Conservation (phyloP, 495 filamentous ascomycete species). For the Clohesyomyces aquaticus region DNA sequence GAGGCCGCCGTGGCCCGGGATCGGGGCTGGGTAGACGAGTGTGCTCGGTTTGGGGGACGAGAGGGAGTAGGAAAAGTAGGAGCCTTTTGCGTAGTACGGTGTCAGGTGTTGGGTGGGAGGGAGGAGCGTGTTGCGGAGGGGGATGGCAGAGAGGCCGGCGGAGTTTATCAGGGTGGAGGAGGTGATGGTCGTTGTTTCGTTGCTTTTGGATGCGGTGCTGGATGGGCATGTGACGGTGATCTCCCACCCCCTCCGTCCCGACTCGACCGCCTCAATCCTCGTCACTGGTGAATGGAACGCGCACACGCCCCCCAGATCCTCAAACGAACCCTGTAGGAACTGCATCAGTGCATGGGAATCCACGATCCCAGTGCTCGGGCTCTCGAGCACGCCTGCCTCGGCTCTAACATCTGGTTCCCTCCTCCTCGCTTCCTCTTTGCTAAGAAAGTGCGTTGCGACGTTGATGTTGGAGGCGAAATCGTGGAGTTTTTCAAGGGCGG, state of each 20-base stretch:
- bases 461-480: constrained; percentile 65
- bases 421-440: constrained; percentile 58
- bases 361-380: constrained; percentile 83
- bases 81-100: constrained; percentile 88
- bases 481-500: constrained; percentile 67
- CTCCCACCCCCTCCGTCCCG: constrained; percentile 56
- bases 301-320: constrained; percentile 73
- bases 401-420: constrained; percentile 77
- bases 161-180: constrained; percentile 79
- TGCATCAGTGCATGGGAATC: constrained; percentile 87
- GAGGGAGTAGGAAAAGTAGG: constrained; percentile 84
- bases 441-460: constrained; percentile 75
- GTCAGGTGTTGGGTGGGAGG: constrained; percentile 59
- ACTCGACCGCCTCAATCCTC: constrained; percentile 57
- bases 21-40: constrained; percentile 83
- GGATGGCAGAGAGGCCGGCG: constrained; percentile 77
- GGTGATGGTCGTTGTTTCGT: constrained; percentile 62
- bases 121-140: constrained; percentile 80
- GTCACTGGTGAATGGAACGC: constrained; percentile 68
- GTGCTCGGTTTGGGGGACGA: constrained; percentile 68
- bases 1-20: constrained; percentile 78
- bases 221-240: constrained; percentile 61
- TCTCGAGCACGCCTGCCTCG: constrained; percentile 75
- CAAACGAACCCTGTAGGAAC: constrained; percentile 73
- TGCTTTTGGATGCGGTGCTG: constrained; percentile 43